Evolutionary conservation across 139 green algal genomes (phyloP).

Genomic region (Haematococcus lacustris): DNA sequence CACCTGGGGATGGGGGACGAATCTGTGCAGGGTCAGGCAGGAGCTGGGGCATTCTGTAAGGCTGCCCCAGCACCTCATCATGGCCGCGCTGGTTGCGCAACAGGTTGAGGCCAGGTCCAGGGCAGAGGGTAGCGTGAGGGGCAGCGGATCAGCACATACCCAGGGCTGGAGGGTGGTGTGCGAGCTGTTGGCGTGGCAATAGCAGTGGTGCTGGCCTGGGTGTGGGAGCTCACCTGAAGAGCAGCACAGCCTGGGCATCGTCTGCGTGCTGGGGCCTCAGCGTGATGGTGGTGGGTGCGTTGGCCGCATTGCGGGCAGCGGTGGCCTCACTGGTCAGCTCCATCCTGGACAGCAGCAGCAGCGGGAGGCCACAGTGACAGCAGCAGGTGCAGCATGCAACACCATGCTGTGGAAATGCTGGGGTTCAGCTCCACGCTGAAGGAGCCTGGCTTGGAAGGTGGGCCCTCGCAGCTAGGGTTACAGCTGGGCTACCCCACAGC

Average conservation of each 20-base stretch:
- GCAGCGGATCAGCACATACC: not conserved
- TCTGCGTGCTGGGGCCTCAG: constrained; percentile 48
- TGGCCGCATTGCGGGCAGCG: constrained; percentile 19
- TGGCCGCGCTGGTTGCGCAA: not conserved
- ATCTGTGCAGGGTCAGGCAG: too few species aligned
- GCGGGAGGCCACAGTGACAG: too few species aligned
- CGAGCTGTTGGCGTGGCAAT: not conserved
- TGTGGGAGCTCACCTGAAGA: constrained; percentile 31
- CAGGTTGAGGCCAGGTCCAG: too few species aligned
- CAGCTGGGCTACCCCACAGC: not conserved
- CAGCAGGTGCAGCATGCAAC: too few species aligned
- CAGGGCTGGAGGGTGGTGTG: not conserved
- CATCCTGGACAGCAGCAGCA: constrained; percentile 20
- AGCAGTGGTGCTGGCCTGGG: not conserved
- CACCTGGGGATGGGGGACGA: too few species aligned
- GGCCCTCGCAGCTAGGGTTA: too few species aligned
- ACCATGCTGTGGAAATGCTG: too few species aligned
- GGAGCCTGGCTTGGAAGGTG: too few species aligned
- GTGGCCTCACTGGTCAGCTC: constrained; percentile 60
- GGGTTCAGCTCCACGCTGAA: too few species aligned
- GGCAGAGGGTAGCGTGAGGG: too few species aligned
- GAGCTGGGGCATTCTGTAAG: not conserved
- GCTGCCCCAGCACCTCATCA: not conserved
- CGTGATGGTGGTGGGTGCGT: constrained; percentile 48
- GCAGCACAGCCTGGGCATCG: constrained; percentile 31